Evolutionary conservation across 257 asterid genomes (phyloP).

Genomic region (Agastache rugosa): DNA sequence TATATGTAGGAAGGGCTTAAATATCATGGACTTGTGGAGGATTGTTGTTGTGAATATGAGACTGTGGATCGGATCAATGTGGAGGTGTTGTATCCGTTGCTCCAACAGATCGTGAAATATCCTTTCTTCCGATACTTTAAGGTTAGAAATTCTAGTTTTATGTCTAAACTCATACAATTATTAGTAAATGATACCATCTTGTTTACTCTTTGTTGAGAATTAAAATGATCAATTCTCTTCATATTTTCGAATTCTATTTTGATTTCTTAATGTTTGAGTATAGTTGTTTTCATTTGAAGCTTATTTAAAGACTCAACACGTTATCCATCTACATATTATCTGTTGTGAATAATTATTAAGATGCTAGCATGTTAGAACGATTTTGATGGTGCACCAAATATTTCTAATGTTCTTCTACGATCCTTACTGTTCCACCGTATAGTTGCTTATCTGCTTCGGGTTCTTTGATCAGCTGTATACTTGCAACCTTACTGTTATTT

Average conservation of each 20-base stretch:
- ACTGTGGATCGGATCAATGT: conserved; percentile 56
- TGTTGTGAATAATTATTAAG: not conserved
- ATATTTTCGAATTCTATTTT: not conserved
- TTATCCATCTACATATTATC: conserved; percentile 1
- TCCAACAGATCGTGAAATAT: conserved; percentile 56
- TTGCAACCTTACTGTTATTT: conserved; percentile 11
- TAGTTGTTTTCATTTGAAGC: not conserved
- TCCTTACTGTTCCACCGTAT: conserved; percentile 15
- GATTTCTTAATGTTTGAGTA: not conserved
- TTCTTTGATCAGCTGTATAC: conserved; percentile 1
- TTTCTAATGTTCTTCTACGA: not conserved
- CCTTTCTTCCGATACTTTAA: conserved; percentile 76
- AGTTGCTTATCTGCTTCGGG: not conserved
- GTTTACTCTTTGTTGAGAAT: conserved; percentile 9
- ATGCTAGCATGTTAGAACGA: not conserved
- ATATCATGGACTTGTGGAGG: conserved; percentile 60
- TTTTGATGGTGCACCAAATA: not conserved
- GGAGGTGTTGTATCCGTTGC: conserved; percentile 56
- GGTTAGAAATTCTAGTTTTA: conserved; percentile 35
- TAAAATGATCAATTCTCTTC: conserved; percentile 3
- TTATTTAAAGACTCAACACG: not conserved
- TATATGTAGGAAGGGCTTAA: conserved; percentile 45
- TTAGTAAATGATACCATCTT: not conserved
- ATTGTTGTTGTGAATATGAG: conserved; percentile 62
- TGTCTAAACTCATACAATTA: conserved; percentile 3